Evolutionary conservation across 305 asterid genomes (phyloP).

Genomic region (Withania somnifera): DNA sequence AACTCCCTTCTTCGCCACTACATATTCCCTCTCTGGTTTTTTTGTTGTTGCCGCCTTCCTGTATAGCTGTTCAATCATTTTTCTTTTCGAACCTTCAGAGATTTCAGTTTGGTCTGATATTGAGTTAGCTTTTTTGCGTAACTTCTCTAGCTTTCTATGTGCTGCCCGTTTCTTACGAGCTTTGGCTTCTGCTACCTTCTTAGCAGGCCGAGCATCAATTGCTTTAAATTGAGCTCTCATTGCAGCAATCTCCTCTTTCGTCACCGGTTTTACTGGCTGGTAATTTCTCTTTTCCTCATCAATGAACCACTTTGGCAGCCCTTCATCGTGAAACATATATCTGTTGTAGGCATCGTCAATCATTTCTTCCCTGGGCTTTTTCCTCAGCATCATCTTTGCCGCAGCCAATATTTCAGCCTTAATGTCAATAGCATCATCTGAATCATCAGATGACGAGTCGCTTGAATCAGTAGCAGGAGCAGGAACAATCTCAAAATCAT

Average conservation of each 20-base stretch:
- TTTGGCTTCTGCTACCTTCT: constrained; percentile 92
- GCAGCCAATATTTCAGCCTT: constrained; percentile 83
- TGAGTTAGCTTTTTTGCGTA: constrained; percentile 76
- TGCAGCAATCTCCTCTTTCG: constrained; percentile 74
- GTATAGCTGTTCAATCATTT: constrained; percentile 75
- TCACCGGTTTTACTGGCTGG: constrained; percentile 70
- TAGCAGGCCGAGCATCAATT: constrained; percentile 91
- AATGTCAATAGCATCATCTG: constrained; percentile 40
- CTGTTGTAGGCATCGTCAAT: constrained; percentile 89
- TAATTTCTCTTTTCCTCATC: constrained; percentile 71
- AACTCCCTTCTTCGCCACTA: constrained; percentile 95
- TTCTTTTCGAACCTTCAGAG: constrained; percentile 66
- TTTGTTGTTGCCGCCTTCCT: constrained; percentile 49
- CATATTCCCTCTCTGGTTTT: constrained; percentile 63
- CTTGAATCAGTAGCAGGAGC: constrained; percentile 75
- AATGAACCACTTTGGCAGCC: constrained; percentile 74
- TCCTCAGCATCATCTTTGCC: constrained; percentile 69
- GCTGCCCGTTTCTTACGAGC: constrained; percentile 81
- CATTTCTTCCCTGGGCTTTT: constrained; percentile 77
- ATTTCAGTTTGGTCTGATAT: constrained; percentile 77
- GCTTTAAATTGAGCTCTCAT: constrained; percentile 78
- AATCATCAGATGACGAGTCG: constrained; percentile 51
- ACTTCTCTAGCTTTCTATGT: constrained; percentile 55
- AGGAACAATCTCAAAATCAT: constrained; percentile 75
- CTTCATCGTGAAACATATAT: constrained; percentile 61